phyloP scores from a whole-genome alignment of 768 basidiomycete genomes.

The Brasilioporus rufonigricans region DNA sequence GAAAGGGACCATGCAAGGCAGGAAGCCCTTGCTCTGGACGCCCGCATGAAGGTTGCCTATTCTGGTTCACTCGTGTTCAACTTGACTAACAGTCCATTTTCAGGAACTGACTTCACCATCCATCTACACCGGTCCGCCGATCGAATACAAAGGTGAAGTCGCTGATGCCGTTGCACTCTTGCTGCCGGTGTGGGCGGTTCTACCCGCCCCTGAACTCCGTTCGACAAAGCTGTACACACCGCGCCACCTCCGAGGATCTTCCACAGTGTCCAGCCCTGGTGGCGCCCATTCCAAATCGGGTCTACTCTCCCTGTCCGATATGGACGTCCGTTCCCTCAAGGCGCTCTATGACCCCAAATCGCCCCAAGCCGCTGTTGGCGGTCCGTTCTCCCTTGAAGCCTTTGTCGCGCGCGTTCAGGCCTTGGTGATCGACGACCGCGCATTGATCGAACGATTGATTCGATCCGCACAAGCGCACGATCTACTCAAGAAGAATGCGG shows the following conservation, averaged over 20 bases:
- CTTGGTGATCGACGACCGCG: conserved; percentile 77
- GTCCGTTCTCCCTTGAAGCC: conserved; percentile 65
- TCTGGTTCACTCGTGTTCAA: background rate
- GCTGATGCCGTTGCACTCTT: conserved; percentile 60
- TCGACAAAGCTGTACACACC: conserved; percentile 55
- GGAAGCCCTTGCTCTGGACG: conserved; percentile 39
- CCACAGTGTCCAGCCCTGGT: conserved; percentile 39
- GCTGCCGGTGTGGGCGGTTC: conserved; percentile 71
- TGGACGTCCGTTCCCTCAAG: conserved; percentile 87
- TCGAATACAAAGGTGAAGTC: conserved; percentile 42
- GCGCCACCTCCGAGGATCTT: conserved; percentile 47
- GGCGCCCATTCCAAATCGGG: conserved; percentile 29
- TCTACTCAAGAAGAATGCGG: conserved; percentile 87
- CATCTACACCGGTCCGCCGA: conserved; percentile 24
- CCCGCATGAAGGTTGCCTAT: conserved; percentile 36
- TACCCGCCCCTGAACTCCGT: conserved; percentile 85
- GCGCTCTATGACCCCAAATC: conserved; percentile 58
- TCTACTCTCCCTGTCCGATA: conserved; percentile 64
- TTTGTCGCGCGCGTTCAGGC: conserved; percentile 78
- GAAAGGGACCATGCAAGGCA: conserved; percentile 51
- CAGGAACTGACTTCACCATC: conserved; percentile 25
- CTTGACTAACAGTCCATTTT: conserved; percentile 9
- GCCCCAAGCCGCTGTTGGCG: conserved; percentile 29
- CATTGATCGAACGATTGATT: conserved; percentile 79
- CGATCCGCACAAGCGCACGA: conserved; percentile 90